Evolutionary conservation across 2,329 filamentous ascomycete genomes (phyloP).

Genomic region (Dactylellina parvicollis): DNA sequence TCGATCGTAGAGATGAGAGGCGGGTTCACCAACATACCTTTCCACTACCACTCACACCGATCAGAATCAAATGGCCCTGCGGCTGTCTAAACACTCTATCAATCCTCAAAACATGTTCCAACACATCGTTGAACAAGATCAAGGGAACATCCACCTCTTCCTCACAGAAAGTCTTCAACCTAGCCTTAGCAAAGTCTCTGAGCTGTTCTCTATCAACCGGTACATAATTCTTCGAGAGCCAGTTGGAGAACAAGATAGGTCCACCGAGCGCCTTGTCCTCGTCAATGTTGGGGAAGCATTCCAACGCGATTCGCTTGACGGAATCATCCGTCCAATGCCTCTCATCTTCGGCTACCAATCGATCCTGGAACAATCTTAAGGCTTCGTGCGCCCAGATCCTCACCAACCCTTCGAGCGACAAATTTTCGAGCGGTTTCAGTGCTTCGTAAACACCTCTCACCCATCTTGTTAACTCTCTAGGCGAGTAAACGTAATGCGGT

Average conservation of each 20-base stretch:
- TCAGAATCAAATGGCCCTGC: constrained; percentile 96
- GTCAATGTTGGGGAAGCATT: constrained; percentile 95
- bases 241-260: constrained; percentile 98
- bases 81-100: constrained; percentile 98
- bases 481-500: constrained; percentile 98
- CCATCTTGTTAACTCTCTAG: constrained; percentile 97
- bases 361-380: constrained; percentile 93
- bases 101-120: constrained; percentile 97
- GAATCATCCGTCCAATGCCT: constrained; percentile 93
- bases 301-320: constrained; percentile 83
- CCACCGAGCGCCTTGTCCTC: constrained; percentile 87
- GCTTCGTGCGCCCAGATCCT: constrained; percentile 99
- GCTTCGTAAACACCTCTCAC: constrained; percentile 97
- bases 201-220: constrained; percentile 95
- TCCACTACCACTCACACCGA: constrained; percentile 97
- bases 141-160: constrained; percentile 98
- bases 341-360: constrained; percentile 92
- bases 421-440: constrained; percentile 86
- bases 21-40: constrained; percentile 66
- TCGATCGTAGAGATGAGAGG: background rate
- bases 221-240: constrained; percentile 98
- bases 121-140: constrained; percentile 98
- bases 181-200: constrained; percentile 95
- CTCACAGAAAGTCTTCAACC: constrained; percentile 97
- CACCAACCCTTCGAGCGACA: constrained; percentile 89